These are phyloP conservation scores for Phaeosphaeriaceae sp. DNA, from an alignment of 2,329 filamentous ascomycete genomes.

Conservation along the genomic window DNA sequence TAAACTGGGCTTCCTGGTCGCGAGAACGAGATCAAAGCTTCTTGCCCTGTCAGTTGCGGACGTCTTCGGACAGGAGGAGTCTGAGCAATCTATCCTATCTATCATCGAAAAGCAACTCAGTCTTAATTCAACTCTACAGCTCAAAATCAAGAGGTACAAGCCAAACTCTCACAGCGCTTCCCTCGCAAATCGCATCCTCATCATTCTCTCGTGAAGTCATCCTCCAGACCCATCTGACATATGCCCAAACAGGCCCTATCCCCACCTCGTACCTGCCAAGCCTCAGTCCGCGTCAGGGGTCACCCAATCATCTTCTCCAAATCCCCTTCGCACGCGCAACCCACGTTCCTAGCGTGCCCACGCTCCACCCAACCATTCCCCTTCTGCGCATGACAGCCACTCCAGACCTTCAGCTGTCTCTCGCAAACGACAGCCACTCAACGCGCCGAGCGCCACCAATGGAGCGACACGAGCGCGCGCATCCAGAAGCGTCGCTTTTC, in stretches of 20 bases:
- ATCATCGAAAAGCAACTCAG: neutral
- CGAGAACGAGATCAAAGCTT: neutral
- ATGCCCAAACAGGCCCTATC: neutral
- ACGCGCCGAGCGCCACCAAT: constrained; percentile 1
- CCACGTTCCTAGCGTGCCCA: neutral
- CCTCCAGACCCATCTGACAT: neutral
- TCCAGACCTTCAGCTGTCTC: neutral
- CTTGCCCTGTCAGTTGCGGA: neutral
- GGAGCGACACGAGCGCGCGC: constrained; percentile 4
- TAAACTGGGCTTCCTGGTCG: neutral
- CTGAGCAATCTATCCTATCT: neutral
- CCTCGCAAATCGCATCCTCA: neutral
- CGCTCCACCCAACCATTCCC: neutral
- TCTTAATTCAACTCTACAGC: neutral
- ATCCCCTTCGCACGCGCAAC: neutral
- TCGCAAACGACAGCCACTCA: constrained; percentile 2
- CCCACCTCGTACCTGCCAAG: constrained; percentile 9
- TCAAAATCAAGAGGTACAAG: neutral
- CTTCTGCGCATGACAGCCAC: neutral
- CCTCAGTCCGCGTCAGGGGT: constrained; percentile 2
- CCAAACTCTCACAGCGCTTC: neutral
- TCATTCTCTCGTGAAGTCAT: neutral
- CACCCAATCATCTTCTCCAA: constrained; percentile 5
- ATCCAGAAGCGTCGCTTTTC: neutral
- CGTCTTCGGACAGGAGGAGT: neutral